phyloP scores from a whole-genome alignment of 352 stramenopile species.

The Globisporangium middletonii region DNA sequence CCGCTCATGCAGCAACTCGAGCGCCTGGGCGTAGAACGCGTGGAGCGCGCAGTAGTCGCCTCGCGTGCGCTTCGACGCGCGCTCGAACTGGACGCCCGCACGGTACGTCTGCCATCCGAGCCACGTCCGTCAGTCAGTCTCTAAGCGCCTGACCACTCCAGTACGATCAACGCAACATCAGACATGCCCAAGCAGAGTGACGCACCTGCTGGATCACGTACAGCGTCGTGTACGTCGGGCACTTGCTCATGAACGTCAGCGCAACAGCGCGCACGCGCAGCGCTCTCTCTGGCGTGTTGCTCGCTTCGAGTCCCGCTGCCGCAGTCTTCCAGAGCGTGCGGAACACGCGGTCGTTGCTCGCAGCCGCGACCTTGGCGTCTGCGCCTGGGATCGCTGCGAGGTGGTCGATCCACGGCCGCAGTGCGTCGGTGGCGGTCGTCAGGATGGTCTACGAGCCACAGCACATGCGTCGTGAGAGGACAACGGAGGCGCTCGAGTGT shows the following conservation, averaged over 20 bases:
- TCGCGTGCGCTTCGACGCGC: conserved; percentile 22
- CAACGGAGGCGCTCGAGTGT: too few species aligned
- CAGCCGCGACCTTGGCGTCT: conserved; percentile 44
- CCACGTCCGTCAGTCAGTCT: neutral
- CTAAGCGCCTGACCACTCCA: too few species aligned
- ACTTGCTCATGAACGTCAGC: conserved; percentile 61
- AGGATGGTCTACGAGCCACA: conserved; percentile 17
- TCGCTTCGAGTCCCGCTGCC: conserved; percentile 17
- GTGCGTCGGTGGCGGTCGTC: conserved; percentile 14
- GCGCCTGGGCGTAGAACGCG: conserved; percentile 33
- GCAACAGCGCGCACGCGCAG: conserved; percentile 40
- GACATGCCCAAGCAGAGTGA: conserved; percentile 3
- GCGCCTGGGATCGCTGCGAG: conserved; percentile 27
- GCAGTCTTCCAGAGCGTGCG: conserved; percentile 70
- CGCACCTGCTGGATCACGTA: conserved; percentile 66
- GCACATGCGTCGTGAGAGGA: neutral
- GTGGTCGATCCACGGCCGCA: conserved; percentile 53
- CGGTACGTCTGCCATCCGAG: conserved; percentile 36
- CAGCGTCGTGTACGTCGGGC: conserved; percentile 44
- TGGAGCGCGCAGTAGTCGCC: conserved; percentile 21
- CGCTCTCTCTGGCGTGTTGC: conserved; percentile 13
- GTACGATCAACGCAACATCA: neutral
- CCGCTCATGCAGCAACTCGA: conserved; percentile 9
- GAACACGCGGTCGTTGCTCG: conserved; percentile 64
- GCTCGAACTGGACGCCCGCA: conserved; percentile 57